A percentile compares a stretch with the other conserved stretches of the same genome.
phyloP scores from a whole-genome alignment of 2,329 filamentous ascomycete species.

The Bipolaris sorokiniana region DNA sequence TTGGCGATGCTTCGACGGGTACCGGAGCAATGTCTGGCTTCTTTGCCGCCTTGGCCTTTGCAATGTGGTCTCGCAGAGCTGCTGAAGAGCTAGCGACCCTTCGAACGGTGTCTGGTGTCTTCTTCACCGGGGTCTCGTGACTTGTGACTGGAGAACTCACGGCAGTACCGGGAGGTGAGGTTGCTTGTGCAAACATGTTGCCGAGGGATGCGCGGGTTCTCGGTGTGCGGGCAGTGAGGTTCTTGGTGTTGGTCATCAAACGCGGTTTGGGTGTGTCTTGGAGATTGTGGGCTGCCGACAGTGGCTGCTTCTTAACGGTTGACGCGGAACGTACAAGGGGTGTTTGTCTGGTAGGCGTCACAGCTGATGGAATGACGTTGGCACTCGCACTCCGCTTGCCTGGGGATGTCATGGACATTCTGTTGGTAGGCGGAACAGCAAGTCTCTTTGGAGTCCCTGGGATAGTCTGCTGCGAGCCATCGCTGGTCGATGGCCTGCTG shows the following conservation, averaged over 20 bases:
- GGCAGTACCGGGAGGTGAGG: constrained; percentile 34
- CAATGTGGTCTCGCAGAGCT: constrained; percentile 86
- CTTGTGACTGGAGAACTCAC: constrained; percentile 25
- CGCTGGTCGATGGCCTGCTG: constrained; percentile 58
- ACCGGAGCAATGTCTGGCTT: constrained; percentile 29
- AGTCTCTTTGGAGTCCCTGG: constrained; percentile 41
- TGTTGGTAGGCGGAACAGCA: constrained; percentile 16
- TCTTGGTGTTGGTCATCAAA: constrained; percentile 46
- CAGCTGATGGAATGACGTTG: constrained; percentile 24
- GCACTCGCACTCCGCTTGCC: constrained; percentile 48
- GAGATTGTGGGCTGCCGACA: constrained; percentile 34
- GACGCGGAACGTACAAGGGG: constrained; percentile 43
- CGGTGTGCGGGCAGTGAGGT: constrained; percentile 43
- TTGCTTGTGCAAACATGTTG: constrained; percentile 45
- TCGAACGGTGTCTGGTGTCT: constrained; percentile 41
- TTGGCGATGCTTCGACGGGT: constrained; percentile 33
- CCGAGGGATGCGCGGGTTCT: constrained; percentile 41
- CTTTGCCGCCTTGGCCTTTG: constrained; percentile 85
- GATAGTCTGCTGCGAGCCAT: constrained; percentile 42
- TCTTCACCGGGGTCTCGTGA: constrained; percentile 30
- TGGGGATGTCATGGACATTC: constrained; percentile 45
- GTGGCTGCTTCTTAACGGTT: constrained; percentile 38
- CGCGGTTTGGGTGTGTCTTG: constrained; percentile 38
- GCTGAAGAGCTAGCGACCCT: constrained; percentile 72
- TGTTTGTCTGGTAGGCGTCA: constrained; percentile 42